Evolutionary conservation across 768 basidiomycete species (phyloP).

Genomic region (Podaxis sp.): DNA sequence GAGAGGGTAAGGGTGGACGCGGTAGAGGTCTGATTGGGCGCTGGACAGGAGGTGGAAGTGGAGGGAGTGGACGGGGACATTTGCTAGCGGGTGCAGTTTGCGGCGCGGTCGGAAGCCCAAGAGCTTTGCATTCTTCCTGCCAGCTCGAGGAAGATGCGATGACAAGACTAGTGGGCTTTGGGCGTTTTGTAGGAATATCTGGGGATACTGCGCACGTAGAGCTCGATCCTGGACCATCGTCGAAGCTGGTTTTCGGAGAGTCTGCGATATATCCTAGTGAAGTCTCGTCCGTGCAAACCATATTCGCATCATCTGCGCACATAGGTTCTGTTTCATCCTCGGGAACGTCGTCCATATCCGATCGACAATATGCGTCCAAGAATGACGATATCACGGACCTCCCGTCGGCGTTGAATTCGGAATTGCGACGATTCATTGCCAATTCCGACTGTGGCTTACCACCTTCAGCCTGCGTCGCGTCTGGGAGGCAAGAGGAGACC

Average conservation of each 20-base stretch:
- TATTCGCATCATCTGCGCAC: not conserved
- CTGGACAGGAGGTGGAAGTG: not conserved
- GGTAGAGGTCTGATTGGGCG: conserved; percentile 12
- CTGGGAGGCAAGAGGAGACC: not conserved
- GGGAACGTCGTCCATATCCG: not conserved
- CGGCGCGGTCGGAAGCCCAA: not conserved
- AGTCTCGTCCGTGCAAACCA: not conserved
- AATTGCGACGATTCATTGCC: not conserved
- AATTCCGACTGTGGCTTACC: not conserved
- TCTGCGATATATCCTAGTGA: not conserved
- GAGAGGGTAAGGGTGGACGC: not conserved
- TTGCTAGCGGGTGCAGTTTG: conserved; percentile 2
- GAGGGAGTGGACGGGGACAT: conserved; percentile 1
- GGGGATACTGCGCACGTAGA: not conserved
- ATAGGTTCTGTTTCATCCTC: not conserved
- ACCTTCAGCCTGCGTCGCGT: not conserved
- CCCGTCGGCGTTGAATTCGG: not conserved
- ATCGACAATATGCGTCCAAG: conserved; percentile 9
- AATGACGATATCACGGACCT: conserved; percentile 12
- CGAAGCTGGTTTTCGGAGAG: not conserved
- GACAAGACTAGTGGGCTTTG: conserved; percentile 2
- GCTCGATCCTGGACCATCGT: not conserved
- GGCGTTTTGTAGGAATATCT: not conserved
- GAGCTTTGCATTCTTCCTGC: not conserved
- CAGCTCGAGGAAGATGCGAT: not conserved